phyloP scores from a whole-genome alignment of 2,329 filamentous ascomycete species.

The Neonectria magnoliae region DNA sequence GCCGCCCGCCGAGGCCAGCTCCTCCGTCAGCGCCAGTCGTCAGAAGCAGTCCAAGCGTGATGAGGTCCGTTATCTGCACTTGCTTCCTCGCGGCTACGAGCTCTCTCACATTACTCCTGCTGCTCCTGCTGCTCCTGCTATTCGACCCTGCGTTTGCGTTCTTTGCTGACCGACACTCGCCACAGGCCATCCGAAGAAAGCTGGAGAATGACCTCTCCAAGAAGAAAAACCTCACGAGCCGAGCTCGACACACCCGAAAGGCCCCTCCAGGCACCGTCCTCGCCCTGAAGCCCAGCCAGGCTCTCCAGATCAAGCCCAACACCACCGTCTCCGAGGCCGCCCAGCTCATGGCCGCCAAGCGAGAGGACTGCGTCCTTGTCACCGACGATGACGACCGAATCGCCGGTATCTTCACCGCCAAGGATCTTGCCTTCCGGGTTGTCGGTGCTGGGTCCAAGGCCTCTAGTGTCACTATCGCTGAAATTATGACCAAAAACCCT shows the following conservation, averaged over 20 bases:
- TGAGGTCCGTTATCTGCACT: constrained; percentile 74
- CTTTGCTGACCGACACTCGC: constrained; percentile 33
- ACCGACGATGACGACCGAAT: constrained; percentile 98
- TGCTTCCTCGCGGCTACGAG: constrained; percentile 1
- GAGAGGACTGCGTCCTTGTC: constrained; percentile 96
- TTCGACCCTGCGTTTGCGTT: constrained; percentile 1
- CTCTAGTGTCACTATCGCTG: constrained; percentile 88
- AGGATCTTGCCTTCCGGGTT: constrained; percentile 96
- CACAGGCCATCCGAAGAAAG: constrained; percentile 92
- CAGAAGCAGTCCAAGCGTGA: constrained; percentile 98
- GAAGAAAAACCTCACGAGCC: constrained; percentile 85
- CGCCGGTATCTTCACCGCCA: constrained; percentile 98
- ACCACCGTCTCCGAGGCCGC: constrained; percentile 96
- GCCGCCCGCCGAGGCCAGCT: constrained; percentile 67
- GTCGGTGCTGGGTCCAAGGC: constrained; percentile 92
- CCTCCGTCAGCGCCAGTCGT: constrained; percentile 89
- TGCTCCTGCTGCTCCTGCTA: neutral
- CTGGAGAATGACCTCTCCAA: constrained; percentile 98
- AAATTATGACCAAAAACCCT: constrained; percentile 99
- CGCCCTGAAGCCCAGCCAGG: constrained; percentile 92
- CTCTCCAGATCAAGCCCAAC: constrained; percentile 94
- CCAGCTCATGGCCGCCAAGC: constrained; percentile 98
- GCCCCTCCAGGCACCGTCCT: constrained; percentile 96
- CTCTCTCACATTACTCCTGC: neutral
- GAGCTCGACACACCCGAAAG: constrained; percentile 87